phyloP scores from a whole-genome alignment of 1,284 basidiomycete genomes.

The Schizophyllum amplum region DNA sequence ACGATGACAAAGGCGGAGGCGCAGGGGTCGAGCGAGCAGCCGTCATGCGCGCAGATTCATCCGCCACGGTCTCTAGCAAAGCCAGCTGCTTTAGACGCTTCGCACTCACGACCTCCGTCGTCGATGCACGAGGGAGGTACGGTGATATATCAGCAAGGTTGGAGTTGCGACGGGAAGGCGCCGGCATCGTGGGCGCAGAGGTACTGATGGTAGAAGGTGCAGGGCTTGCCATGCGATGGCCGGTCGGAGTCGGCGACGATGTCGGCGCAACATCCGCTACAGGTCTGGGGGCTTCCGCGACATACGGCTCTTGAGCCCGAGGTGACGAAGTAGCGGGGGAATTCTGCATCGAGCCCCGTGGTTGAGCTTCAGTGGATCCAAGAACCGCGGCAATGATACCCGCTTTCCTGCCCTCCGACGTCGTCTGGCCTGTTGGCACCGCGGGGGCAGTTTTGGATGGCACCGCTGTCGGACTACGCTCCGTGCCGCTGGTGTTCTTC shows the following conservation, averaged over 20 bases:
- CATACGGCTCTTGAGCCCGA: background rate
- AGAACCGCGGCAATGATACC: constrained; percentile 6
- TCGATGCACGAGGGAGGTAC: constrained; percentile 40
- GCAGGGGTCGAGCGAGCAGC: constrained; percentile 32
- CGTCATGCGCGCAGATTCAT: constrained; percentile 59
- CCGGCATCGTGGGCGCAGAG: constrained; percentile 5
- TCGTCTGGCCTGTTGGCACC: constrained; percentile 10
- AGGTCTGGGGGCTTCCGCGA: background rate
- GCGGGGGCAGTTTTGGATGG: constrained; percentile 14
- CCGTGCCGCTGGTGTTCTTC: background rate
- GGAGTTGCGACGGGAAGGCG: constrained; percentile 24
- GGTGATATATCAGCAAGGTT: constrained; percentile 56
- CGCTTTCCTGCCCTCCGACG: too few species aligned
- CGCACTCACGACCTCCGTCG: constrained; percentile 42
- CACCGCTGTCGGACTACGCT: constrained; percentile 19
- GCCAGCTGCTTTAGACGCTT: constrained; percentile 65
- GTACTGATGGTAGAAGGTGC: constrained; percentile 13
- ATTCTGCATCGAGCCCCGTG: background rate
- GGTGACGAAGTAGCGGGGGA: background rate
- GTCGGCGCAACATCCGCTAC: background rate
- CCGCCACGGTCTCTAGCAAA: constrained; percentile 63
- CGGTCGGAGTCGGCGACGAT: background rate
- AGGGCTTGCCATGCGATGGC: background rate
- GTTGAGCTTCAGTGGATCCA: constrained; percentile 30
- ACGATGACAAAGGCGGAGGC: constrained; percentile 15